These are phyloP conservation scores for Sedum album DNA, from an alignment of 164 flowering plant species.

Conservation along the genomic window DNA sequence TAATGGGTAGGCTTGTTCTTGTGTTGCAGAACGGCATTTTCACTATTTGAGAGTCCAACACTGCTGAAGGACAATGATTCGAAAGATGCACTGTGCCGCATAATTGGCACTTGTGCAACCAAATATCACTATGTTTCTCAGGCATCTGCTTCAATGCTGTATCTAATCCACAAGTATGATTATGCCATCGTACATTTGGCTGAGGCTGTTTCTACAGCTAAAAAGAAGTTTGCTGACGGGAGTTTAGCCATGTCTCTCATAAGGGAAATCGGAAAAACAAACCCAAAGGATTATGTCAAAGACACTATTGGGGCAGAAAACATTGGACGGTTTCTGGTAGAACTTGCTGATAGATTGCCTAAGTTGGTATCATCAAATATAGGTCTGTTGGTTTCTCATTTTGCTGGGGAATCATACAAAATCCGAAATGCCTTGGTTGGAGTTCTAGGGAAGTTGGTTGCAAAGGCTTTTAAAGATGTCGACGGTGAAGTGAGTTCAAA, in stretches of 20 bases:
- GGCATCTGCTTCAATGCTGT: conserved; percentile 83
- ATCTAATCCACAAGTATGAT: conserved; percentile 79
- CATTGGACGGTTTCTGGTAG: conserved; percentile 81
- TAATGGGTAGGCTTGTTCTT: neutral
- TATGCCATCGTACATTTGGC: conserved; percentile 60
- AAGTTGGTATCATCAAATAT: conserved; percentile 72
- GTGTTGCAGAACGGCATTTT: conserved; percentile 45
- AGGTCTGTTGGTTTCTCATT: conserved; percentile 79
- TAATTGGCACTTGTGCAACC: conserved; percentile 80
- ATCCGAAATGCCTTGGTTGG: conserved; percentile 92
- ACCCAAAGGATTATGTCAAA: conserved; percentile 73
- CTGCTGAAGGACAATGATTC: conserved; percentile 62
- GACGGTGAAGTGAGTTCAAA: conserved; percentile 80
- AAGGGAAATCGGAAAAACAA: conserved; percentile 84
- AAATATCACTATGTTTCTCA: conserved; percentile 71
- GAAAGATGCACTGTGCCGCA: conserved; percentile 76
- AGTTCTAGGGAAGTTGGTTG: conserved; percentile 76
- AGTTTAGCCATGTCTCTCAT: conserved; percentile 63
- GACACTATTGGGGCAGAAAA: conserved; percentile 93
- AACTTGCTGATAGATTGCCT: conserved; percentile 81
- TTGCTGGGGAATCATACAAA: conserved; percentile 98
- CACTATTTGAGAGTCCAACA: conserved; percentile 68
- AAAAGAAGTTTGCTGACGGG: conserved; percentile 78
- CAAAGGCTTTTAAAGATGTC: conserved; percentile 72
- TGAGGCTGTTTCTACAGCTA: conserved; percentile 71